Evolutionary conservation across 768 basidiomycete species (phyloP).

Genomic region (Agaricus subrufescens): DNA sequence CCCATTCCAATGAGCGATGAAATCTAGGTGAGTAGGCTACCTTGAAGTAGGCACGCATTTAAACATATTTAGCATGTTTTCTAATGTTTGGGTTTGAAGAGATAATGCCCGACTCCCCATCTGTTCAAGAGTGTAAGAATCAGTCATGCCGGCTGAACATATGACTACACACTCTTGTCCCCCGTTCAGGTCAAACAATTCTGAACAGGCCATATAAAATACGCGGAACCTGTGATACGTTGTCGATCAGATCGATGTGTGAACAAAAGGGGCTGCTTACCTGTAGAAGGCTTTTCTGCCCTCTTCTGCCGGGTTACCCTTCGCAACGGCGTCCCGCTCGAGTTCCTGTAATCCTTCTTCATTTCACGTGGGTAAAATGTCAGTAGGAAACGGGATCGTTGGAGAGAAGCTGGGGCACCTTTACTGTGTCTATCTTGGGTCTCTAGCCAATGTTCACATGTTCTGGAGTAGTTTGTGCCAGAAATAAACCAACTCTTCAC

Average conservation of each 20-base stretch:
- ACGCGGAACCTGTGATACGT: constrained; percentile 49
- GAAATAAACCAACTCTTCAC: constrained; percentile 57
- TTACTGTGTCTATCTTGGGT: constrained; percentile 50
- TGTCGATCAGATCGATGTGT: not conserved
- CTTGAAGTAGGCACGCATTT: too few relatives aligned
- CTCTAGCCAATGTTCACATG: constrained; percentile 62
- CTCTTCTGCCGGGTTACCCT: constrained; percentile 42
- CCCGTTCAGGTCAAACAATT: constrained; percentile 56
- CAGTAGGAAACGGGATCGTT: not conserved
- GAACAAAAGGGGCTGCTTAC: constrained; percentile 16
- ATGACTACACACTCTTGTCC: constrained; percentile 55
- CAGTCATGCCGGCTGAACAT: too few relatives aligned
- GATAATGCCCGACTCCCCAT: constrained; percentile 55
- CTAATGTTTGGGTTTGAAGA: constrained; percentile 32
- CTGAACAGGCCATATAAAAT: constrained; percentile 69
- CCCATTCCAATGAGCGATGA: not conserved
- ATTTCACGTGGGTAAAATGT: not conserved
- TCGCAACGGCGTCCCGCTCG: constrained; percentile 39
- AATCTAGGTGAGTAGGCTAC: not conserved
- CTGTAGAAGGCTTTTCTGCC: constrained; percentile 57
- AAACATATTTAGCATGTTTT: too few relatives aligned
- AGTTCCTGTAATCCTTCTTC: constrained; percentile 44
- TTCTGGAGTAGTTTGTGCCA: constrained; percentile 60
- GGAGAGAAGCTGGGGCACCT: constrained; percentile 17
- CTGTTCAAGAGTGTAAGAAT: constrained; percentile 19